Base-by-base conservation (phyloP, 1,284 basidiomycete genomes). In the Blastosporella zonata region DNA sequence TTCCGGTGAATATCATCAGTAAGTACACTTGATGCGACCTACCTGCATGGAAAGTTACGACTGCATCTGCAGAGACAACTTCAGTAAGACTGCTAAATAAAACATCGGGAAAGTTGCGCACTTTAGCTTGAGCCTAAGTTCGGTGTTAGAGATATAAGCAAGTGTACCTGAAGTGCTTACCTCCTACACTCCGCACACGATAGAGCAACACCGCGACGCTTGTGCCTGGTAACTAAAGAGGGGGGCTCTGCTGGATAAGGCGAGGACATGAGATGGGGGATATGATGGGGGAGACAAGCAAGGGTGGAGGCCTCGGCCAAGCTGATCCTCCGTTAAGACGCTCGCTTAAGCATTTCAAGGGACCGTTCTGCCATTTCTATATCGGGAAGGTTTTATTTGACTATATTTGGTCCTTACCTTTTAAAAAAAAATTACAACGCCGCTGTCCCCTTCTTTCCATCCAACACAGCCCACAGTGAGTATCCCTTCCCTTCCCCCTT, bases 141-240 rank as follows among this genome's bases (percentile, higher is more conserved):
- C 28, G 37, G 10, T 35, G 39, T 44, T 38, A 43, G 39, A 23
- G 48, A 25, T 23, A 31, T 29, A 27, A 28, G 22, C 17, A 28
- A 44, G 18, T 34, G 18, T 22, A 23, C 40, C 36, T 41, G 46
- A 31, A 18, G 20, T 31, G 28, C 72, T 41, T 46, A 80, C 79
- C 80, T 74, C 59, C 81, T 69, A 67, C 80, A 82, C 63, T 82
- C 80, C 15, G 78, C 77, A 66, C 79, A 82, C 6, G 76, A 79
- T n/a, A 80, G 67, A 25, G 78, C 75, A 13, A 74, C 70, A 18
- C 74, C 74, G 28, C 72, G 65, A 46, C 77, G 72, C 53, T 77
- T 78, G 51, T 72, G 70, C 47, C 76, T 69, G 31, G 65, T 64
- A 13, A 69, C 70, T n/a, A 74, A 64, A 33, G 72, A 59, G 35